Evolutionary conservation across 345 rosid genomes (phyloP).

Genomic region (Hevea brasiliensis): DNA sequence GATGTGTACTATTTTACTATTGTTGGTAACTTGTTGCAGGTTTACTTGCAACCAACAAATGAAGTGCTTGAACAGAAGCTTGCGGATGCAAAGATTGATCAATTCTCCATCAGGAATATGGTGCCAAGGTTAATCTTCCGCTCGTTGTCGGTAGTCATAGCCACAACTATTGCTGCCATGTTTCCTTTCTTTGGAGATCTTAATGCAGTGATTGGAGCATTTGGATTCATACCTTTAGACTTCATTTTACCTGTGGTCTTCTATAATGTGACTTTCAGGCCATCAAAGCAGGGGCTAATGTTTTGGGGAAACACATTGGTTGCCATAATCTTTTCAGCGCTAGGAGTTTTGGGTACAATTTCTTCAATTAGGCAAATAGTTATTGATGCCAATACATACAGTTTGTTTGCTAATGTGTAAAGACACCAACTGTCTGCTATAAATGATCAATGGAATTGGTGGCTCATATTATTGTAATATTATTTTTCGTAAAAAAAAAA

Average conservation of each 20-base stretch:
- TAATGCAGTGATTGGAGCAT: slow-evolving; percentile 47
- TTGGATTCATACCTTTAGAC: slow-evolving; percentile 50
- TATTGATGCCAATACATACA: slow-evolving; percentile 25
- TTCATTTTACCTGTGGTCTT: slow-evolving; percentile 33
- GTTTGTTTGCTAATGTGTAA: slow-evolving; percentile 28
- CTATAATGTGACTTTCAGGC: slow-evolving; percentile 31
- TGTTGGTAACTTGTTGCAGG: slow-evolving; percentile 26
- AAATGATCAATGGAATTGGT: too few relatives aligned
- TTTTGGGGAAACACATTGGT: slow-evolving; percentile 21
- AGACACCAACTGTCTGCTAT: not conserved
- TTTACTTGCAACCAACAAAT: slow-evolving; percentile 54
- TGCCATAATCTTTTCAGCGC: slow-evolving; percentile 3
- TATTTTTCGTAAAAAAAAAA: too few relatives aligned
- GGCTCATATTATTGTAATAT: too few relatives aligned
- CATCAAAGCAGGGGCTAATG: slow-evolving; percentile 12
- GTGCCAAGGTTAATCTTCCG: slow-evolving; percentile 41
- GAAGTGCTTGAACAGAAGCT: slow-evolving; percentile 41
- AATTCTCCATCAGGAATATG: slow-evolving; percentile 41
- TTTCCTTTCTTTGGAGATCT: slow-evolving; percentile 62
- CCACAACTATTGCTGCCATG: slow-evolving; percentile 38
- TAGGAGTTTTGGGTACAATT: slow-evolving; percentile 12
- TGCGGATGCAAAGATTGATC: slow-evolving; percentile 40
- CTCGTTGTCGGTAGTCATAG: slow-evolving; percentile 37
- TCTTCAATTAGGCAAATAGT: slow-evolving; percentile 26
- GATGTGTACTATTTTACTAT: too few relatives aligned